Evolutionary conservation across 169 alveolate genomes (phyloP).

Genomic region (Plasmodium adleri): DNA sequence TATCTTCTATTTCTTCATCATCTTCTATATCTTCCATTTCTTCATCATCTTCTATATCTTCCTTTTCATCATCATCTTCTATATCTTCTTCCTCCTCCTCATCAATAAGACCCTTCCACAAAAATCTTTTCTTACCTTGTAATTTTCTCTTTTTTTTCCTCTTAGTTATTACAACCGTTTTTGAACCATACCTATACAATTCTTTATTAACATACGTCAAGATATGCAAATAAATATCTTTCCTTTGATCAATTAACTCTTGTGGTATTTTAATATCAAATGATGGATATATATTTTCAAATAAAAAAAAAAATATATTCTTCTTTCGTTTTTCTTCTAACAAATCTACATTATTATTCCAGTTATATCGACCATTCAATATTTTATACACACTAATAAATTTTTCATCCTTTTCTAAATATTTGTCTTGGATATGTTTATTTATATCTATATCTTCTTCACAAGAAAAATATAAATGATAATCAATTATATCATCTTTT

Average conservation of each 20-base stretch:
- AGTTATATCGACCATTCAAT: constrained; percentile 12
- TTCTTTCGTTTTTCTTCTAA: background rate
- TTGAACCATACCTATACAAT: constrained; percentile 32
- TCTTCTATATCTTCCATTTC: background rate
- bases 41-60: background rate
- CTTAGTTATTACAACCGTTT: constrained; percentile 9
- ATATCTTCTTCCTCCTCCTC: constrained; percentile 10
- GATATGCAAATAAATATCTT: constrained; percentile 51
- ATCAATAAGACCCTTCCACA: constrained; percentile 19
- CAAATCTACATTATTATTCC: constrained; percentile 10
- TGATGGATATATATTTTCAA: constrained; percentile 8
- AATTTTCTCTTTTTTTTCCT: background rate
- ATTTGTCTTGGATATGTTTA: constrained; percentile 28
- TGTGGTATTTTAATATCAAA: constrained; percentile 20
- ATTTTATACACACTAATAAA: constrained; percentile 39
- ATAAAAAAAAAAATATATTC: constrained; percentile 11
- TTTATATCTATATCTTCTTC: constrained; percentile 58
- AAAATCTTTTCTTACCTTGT: background rate
- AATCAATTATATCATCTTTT: constrained; percentile 49
- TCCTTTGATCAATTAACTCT: constrained; percentile 5
- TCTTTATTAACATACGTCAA: constrained; percentile 52
- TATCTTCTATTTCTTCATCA: background rate
- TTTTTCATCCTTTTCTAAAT: constrained; percentile 18
- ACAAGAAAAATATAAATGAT: constrained; percentile 62
- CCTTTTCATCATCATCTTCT: background rate